Evolutionary conservation across 768 basidiomycete genomes (phyloP), one percentile per base, ranked within the genome.

Genomic region (Russula earlei): DNA sequence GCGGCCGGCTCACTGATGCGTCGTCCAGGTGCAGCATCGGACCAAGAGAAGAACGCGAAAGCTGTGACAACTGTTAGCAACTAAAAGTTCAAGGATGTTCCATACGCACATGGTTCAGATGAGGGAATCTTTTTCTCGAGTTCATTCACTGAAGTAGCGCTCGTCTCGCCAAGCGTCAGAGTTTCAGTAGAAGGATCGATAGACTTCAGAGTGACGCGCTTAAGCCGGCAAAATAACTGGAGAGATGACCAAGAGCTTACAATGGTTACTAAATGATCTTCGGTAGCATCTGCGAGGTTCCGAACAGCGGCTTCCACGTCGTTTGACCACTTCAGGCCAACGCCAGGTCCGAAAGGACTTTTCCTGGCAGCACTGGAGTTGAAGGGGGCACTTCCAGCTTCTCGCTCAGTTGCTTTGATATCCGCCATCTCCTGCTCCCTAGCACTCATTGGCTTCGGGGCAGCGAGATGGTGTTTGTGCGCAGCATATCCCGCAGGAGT

Each of bases 361-460:
- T 72, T 69, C 59, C 81, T 72, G 3, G 72, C 74, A 27, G 75
- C 73, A 61, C 79, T 84, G 7, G 82, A 84, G 58, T 81, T 77
- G 61, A 84, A 85, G 1, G 68, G 67, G 46, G 69, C 70, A 37
- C 72, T 67, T 14, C 73, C 77, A 9, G 75, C 76, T 53, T 75
- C 72, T n/a, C 80, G 75, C 67, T 95, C 94, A 3, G 89, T 88
- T 0, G 81, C 79, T 46, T 78, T 80, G 56, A 95, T 77, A 52
- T 85, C 83, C 0, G 78, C 85, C 59, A 95, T 76, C 67, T 94
- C 92, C 57, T 83, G 78, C 69, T 97, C 94, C 31, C 85, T 78
- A 0, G 80, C 78, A 37, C 85, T 91, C 63, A 96, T 75, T 1
- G 93, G 95, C 59, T 88, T 78, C 2, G 91, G 87, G 0, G 91